Conservation (phyloP, 2,329 filamentous ascomycete genomes). For the Penicillium sp. region DNA sequence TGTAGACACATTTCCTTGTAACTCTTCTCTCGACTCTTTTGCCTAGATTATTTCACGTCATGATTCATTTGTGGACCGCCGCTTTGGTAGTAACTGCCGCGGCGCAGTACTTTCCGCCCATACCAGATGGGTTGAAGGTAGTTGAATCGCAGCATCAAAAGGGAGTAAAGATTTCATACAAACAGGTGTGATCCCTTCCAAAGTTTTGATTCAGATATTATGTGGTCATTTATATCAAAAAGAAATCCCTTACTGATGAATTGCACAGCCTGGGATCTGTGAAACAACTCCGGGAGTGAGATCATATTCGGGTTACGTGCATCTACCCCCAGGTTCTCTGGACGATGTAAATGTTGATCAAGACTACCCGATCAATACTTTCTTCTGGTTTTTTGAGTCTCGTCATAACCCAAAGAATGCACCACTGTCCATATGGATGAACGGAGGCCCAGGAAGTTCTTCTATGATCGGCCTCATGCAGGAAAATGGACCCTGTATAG, state of each 20-base stretch:
- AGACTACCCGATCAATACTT: conserved; percentile 61
- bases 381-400: conserved; percentile 66
- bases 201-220: not conserved
- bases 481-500: conserved; percentile 54
- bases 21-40: not conserved
- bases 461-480: conserved; percentile 58
- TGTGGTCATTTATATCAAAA: not conserved
- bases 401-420: conserved; percentile 54
- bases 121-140: conserved; percentile 42
- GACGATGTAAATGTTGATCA: conserved; percentile 45
- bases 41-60: not conserved
- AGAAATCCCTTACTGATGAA: not conserved
- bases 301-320: conserved; percentile 61
- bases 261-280: conserved; percentile 49
- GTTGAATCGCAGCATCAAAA: conserved; percentile 46
- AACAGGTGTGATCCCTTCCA: conserved; percentile 37
- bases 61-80: conserved; percentile 1
- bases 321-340: conserved; percentile 52
- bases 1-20: not conserved
- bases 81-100: conserved; percentile 22
- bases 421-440: conserved; percentile 62
- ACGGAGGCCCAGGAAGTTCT: conserved; percentile 60
- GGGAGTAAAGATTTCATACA: conserved; percentile 48
- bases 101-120: conserved; percentile 44
- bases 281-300: conserved; percentile 58